A percentile compares a stretch with the other conserved stretches of the same genome.
Conservation (phyloP, 2,329 filamentous ascomycete genomes). For the Xylaria sp. region DNA sequence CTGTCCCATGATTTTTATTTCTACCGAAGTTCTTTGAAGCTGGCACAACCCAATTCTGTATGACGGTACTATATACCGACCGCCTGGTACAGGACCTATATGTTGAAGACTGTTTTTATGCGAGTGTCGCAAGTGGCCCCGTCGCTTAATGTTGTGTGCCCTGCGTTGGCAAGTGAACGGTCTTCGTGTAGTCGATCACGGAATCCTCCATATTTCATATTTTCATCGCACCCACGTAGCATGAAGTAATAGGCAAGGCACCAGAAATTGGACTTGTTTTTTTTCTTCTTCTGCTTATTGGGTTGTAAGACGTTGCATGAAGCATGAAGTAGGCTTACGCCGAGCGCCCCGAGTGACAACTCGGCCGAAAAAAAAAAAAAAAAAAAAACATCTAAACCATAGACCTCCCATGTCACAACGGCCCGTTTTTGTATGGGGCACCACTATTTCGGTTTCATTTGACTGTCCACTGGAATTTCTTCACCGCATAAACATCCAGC, state of each 20-base stretch:
- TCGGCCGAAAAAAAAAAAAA: slow-evolving; percentile 22
- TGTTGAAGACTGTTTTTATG: not conserved
- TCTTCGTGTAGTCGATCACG: not conserved
- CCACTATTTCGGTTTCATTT: slow-evolving; percentile 5
- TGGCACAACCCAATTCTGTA: not conserved
- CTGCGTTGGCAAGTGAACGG: slow-evolving; percentile 2
- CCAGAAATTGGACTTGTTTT: not conserved
- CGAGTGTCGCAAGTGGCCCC: slow-evolving; percentile 5
- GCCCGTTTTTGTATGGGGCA: not conserved
- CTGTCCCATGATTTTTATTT: not conserved
- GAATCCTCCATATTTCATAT: slow-evolving; percentile 3
- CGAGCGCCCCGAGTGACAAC: slow-evolving; percentile 11
- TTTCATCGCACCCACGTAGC: slow-evolving; percentile 12
- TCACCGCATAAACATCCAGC: slow-evolving; percentile 7
- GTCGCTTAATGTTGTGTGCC: not conserved
- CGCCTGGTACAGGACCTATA: slow-evolving; percentile 5
- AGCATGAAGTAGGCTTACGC: slow-evolving; percentile 31
- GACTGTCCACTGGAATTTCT: not conserved
- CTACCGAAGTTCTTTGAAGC: not conserved
- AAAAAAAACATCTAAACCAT: slow-evolving; percentile 7
- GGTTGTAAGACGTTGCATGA: slow-evolving; percentile 30
- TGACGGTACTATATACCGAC: not conserved
- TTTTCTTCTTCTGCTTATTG: not conserved
- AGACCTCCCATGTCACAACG: slow-evolving; percentile 2
- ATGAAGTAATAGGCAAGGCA: not conserved